Evolutionary conservation across 352 stramenopile species (phyloP), one percentile per base, ranked within the genome.

Genomic region (Phytophthora rubi): DNA sequence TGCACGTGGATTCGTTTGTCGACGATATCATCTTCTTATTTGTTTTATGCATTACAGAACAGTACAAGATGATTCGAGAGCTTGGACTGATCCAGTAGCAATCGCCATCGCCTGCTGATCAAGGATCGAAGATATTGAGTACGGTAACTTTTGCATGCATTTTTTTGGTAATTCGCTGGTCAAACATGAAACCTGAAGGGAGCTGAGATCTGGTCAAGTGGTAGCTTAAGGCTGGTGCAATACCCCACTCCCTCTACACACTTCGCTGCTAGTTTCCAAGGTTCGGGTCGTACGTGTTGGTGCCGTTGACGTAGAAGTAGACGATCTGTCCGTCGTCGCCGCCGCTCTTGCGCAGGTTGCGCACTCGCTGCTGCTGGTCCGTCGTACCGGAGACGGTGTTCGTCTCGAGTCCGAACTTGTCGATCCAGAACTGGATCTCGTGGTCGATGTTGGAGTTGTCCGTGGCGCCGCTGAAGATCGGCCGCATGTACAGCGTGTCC

Each of bases 1-100:
- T 16, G 3, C 47, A 55, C 33, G 72, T 2, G 12, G 37, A 10
- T 57, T 13, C 35, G 6, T 51, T 4, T 23, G 44, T 51, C 37
- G 12, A 44, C 6, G 16, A 23, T 10, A 51, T 51, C 16, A 51
- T n/a, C 2, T 10, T 51, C 9, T 30, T 0, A 6, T 47, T 52
- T 56, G 9, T 26, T 10, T 45, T 28, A n/a, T 45, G 15, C 9
- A 6, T 56, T 62, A 12, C 58, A 89, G 81, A 88, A 48, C 81
- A 88, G 75, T 89, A 88, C 75, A 81, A 89, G 53, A 76, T 71
- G 33, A 86, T 89, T 35, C 77, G 80, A 5, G 21, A 70, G 15
- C 72, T 89, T 10, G 79, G 76, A 2, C 70, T 85, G 76, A 66
- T 86, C 16, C 69, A 77, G 66, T 78, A 71, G n/a, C 37, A n/a